Evolutionary conservation across 805 yeast species (phyloP), one percentile per base, ranked within the genome.

Genomic region (Wickerhamiella nectarea): DNA sequence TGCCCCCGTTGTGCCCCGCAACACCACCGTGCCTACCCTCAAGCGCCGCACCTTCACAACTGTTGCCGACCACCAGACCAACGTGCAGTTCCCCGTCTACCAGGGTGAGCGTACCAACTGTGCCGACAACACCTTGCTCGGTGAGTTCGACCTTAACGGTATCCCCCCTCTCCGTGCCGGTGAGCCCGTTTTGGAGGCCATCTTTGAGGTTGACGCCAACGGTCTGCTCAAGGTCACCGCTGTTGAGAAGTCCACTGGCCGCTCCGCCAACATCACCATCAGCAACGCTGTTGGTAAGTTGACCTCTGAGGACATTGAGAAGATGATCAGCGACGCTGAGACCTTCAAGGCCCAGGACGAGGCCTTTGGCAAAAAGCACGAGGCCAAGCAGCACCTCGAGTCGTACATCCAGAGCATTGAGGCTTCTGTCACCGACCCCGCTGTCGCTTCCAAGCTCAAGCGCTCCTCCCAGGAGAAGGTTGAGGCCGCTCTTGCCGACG

Each of bases 141-240:
- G 96, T 75, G 87, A 87, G 72, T 87, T 87, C 69, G 96, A 87
- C 71, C 78, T 87, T 60, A 69, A 91, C 55, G 95, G 95, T 65
- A 87, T 87, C 53, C 96, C 96, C 61, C 95, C 96, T 57, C 95
- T 95, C 37, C 95, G 95, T 71, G 85, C 95, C 72, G 96, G 96
- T 75, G 93, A 82, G 54, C 96, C 96, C 62, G 95, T 86, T 72
- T 80, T 87, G 58, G 96, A 87, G 75, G 96, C 87, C 55, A 87
- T 95, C 60, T 87, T 87, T 63, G 96, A 87, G 67, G 73, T 87
- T 60, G 97, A 87, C 67, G 95, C 96, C 54, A 87, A 87, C 69
- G 96, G 96, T 74, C 87, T 87, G 70, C 74, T 87, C 69, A 87
- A 87, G 68, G 97, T 87, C 48, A 80, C 93, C 56, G 96, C 96